Conservation (phyloP, 495 filamentous ascomycete species). For the Xylaria venustula region DNA sequence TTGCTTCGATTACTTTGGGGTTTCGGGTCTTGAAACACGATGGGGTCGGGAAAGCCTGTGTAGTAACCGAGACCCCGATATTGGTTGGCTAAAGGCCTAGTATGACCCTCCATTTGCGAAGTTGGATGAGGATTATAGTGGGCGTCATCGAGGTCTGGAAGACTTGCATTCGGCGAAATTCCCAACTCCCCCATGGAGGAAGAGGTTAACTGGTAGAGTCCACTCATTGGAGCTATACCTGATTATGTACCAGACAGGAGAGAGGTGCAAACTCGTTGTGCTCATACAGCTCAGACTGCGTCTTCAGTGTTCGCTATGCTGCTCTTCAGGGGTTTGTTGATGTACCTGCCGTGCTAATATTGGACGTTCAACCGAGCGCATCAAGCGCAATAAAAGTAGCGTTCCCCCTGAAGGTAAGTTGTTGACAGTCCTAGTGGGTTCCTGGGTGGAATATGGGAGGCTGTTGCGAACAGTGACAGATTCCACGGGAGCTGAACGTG, state of each 20-base stretch:
- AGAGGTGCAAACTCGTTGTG: neutral
- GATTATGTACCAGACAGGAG: neutral
- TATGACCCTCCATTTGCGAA: constrained; percentile 26
- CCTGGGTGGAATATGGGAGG: neutral
- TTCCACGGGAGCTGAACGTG: neutral
- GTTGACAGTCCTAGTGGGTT: neutral
- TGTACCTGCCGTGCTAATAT: neutral
- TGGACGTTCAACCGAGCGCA: neutral
- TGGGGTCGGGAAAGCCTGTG: constrained; percentile 44
- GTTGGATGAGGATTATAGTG: constrained; percentile 34
- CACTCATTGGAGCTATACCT: constrained; percentile 38
- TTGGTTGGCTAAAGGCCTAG: constrained; percentile 33
- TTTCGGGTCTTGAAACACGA: constrained; percentile 51
- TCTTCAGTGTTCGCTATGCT: constrained; percentile 4
- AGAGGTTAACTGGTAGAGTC: constrained; percentile 49
- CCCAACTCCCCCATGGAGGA: constrained; percentile 45
- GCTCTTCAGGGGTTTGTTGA: neutral
- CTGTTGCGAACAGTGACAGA: neutral
- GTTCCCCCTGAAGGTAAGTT: neutral
- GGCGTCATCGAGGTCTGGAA: constrained; percentile 39
- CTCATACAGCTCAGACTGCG: neutral
- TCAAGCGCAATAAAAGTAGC: neutral
- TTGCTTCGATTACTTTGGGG: constrained; percentile 48
- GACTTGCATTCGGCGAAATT: constrained; percentile 31
- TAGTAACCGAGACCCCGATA: constrained; percentile 48